Conservation (phyloP, 495 filamentous ascomycete genomes). For the Entonaema liquescens region DNA sequence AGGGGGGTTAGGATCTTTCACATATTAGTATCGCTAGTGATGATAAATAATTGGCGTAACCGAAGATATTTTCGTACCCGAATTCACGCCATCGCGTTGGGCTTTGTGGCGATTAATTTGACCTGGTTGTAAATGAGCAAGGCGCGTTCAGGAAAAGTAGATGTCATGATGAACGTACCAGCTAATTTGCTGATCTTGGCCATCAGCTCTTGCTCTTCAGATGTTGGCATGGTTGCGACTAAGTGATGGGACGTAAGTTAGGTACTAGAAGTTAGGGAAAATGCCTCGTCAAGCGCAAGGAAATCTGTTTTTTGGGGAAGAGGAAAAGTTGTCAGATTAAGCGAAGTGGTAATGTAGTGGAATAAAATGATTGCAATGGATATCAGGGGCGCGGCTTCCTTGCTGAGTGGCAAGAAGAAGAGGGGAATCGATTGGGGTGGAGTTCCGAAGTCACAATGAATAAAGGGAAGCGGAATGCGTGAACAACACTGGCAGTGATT, state of each 20-base stretch:
- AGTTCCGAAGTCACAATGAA: conserved; percentile 5
- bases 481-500: neutral
- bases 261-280: conserved; percentile 21
- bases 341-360: neutral
- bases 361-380: neutral
- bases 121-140: conserved; percentile 57
- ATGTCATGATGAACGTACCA: conserved; percentile 58
- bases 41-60: neutral
- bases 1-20: conserved; percentile 16
- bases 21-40: conserved; percentile 31
- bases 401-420: neutral
- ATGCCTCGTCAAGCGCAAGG: neutral
- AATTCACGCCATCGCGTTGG: conserved; percentile 54
- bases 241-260: conserved; percentile 26
- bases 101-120: conserved; percentile 87
- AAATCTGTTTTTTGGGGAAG: neutral
- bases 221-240: conserved; percentile 63
- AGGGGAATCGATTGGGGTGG: neutral
- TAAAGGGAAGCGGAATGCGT: conserved; percentile 18
- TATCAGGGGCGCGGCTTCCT: neutral
- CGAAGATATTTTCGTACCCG: conserved; percentile 22
- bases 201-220: conserved; percentile 77
- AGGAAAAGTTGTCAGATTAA: neutral
- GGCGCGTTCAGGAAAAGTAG: neutral
- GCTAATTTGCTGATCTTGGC: conserved; percentile 78